Evolutionary conservation across 306 rosid species (phyloP).

Genomic region (Citrullus amarus): DNA sequence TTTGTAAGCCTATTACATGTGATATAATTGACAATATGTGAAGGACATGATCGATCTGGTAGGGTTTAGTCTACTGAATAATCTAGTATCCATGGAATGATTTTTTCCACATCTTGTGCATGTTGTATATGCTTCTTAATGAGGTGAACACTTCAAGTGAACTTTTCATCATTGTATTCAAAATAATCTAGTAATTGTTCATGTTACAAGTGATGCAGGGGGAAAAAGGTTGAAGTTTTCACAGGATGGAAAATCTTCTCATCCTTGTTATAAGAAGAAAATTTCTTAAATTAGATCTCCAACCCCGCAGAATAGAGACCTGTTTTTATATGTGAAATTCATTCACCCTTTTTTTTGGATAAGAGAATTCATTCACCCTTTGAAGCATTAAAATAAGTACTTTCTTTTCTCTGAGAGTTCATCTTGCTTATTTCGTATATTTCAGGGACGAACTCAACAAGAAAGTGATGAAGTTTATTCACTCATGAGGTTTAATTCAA

Average conservation of each 20-base stretch:
- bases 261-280: neutral
- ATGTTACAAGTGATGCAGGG: neutral
- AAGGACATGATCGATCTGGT: neutral
- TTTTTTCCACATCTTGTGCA: neutral
- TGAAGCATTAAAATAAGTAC: neutral
- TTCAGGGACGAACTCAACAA: neutral
- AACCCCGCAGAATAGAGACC: neutral
- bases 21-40: neutral
- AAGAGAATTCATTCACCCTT: neutral
- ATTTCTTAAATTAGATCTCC: neutral
- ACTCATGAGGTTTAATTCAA: neutral
- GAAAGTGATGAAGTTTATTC: neutral
- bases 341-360: neutral
- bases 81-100: neutral
- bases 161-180: neutral
- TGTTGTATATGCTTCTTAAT: neutral
- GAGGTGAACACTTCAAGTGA: neutral
- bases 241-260: neutral
- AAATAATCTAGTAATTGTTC: neutral
- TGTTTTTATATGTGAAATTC: neutral
- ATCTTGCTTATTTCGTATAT: neutral
- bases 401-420: neutral
- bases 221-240: neutral
- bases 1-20: no score
- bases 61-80: neutral